Evolutionary conservation across 139 green algal species (phyloP).

Genomic region (Pseudopediastrum boryanum): DNA sequence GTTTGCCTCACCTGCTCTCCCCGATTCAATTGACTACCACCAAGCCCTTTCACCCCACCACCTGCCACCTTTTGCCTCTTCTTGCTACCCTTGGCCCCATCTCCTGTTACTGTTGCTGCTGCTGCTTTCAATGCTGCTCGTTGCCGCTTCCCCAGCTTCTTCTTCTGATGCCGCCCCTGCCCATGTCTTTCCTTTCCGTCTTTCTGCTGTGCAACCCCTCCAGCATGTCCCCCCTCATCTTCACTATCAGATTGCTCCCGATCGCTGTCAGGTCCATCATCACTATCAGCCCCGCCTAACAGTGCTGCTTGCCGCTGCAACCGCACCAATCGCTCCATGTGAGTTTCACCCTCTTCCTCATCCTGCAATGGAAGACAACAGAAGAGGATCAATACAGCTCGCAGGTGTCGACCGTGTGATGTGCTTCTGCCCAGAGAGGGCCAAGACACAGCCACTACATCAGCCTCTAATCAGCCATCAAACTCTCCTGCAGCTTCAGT

Average conservation of each 20-base stretch:
- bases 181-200: neutral
- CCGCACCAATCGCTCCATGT: slow-evolving; percentile 34
- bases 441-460: too few relatives aligned
- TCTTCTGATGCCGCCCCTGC: slow-evolving; percentile 23
- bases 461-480: too few relatives aligned
- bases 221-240: too few relatives aligned
- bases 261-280: slow-evolving; percentile 6
- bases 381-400: neutral
- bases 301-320: slow-evolving; percentile 18
- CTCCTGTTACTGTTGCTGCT: too few relatives aligned
- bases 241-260: too few relatives aligned
- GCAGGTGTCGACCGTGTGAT: neutral
- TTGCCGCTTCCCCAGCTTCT: slow-evolving; percentile 19
- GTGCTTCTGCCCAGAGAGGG: too few relatives aligned
- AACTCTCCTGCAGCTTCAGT: too few relatives aligned
- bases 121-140: slow-evolving; percentile 18
- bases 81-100: neutral
- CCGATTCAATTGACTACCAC: too few relatives aligned
- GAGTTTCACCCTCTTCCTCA: slow-evolving; percentile 31
- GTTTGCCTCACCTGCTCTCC: too few relatives aligned
- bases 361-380: neutral
- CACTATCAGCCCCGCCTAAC: neutral
- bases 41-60: neutral
- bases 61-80: neutral
- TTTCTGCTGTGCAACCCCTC: too few relatives aligned